A percentile compares a stretch with the other conserved stretches of the same genome.
These are phyloP conservation scores for Glycine soja DNA, from an alignment of 306 rosid genomes.

Conservation along the genomic window DNA sequence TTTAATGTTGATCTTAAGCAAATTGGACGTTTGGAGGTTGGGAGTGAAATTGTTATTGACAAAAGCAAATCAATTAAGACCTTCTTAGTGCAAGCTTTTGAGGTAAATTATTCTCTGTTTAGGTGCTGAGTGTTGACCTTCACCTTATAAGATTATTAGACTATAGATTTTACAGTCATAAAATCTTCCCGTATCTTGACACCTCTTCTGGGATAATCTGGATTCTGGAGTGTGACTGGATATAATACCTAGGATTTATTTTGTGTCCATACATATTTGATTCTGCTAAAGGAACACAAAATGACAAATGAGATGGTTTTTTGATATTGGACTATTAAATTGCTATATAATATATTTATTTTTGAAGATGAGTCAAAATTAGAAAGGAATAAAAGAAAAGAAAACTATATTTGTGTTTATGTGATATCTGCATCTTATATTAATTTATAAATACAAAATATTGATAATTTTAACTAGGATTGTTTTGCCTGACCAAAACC, in stretches of 20 bases:
- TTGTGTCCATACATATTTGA: constrained; percentile 21
- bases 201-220: background rate
- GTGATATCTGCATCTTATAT: constrained; percentile 19
- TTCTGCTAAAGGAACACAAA: background rate
- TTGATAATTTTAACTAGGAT: too few species aligned
- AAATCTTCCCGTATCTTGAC: background rate
- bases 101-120: constrained; percentile 59
- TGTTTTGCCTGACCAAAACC: too few species aligned
- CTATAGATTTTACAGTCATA: background rate
- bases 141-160: constrained; percentile 6
- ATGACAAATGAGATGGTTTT: background rate
- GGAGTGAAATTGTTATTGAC: constrained; percentile 90
- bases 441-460: too few species aligned
- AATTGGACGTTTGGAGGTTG: constrained; percentile 90
- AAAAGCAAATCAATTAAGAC: constrained; percentile 95
- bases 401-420: constrained; percentile 12
- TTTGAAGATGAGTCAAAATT: constrained; percentile 26
- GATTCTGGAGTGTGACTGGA: background rate
- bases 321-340: background rate
- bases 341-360: constrained; percentile 1
- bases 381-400: background rate
- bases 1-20: constrained; percentile 73
- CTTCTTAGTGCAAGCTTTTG: constrained; percentile 81
- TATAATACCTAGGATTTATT: background rate
- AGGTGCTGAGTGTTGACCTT: background rate